Base-by-base conservation (phyloP, 805 yeast genomes). In the Candida suzukii region DNA sequence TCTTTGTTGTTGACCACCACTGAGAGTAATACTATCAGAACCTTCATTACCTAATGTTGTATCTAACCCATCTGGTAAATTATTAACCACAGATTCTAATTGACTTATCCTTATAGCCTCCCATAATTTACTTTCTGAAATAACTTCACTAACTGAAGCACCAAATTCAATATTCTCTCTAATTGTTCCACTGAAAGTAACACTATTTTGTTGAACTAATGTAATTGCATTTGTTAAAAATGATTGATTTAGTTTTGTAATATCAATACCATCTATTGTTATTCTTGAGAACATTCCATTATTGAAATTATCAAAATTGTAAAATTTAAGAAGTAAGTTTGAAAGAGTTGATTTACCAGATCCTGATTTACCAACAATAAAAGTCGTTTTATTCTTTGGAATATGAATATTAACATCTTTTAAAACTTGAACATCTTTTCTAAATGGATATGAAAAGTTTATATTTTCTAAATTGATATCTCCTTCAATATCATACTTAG, bases 1-100 rank as follows among this genome's bases (percentile, higher is more conserved):
- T 46, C 90, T 67, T 60, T 93, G 99, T 42, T 71, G 75, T 57
- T 93, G 96, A 0, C 99, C 99, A 4, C 98, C 98, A 47, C 96
- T 86, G 9, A 91, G 63, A 2, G 68, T 52, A 3, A 71, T 53
- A 3, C 76, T 74, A 12, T 52, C 49, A 0, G 41, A 37, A 2
- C 47, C 46, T 16, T 66, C 47, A 16, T 65, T 61, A 0, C 79
- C 75, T 9, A 86, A 47, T 3, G 54, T 45, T 0, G 85, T 76
- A 16, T 82, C 69, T 3, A 76, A 28, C 0, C 90, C 87, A 4
- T 73, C 54, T 0, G 82, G 78, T 1, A 82, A 56, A 26, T 60
- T 63, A 5, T 53, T 50, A 0, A 83, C 56, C 2, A 83, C 60
- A 1, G 71, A 71, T 1, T 66, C 63, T 12, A 88, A 61, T 8